Evolutionary conservation across 345 rosid genomes (phyloP), one percentile per base, ranked within the genome.

Genomic region (Gossypium australe): DNA sequence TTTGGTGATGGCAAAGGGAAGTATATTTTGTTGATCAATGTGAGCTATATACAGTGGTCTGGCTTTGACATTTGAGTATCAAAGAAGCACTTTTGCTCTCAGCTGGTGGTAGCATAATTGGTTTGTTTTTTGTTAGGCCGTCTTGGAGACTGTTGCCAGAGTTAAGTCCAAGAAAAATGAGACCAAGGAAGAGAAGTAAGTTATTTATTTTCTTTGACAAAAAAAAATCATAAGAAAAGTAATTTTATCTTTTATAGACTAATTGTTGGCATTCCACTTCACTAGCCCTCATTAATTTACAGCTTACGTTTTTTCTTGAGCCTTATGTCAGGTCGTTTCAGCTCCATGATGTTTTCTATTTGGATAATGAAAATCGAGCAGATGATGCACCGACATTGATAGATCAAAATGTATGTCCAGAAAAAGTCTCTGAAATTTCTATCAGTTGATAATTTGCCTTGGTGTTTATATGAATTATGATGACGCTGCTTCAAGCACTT

Each of bases 301-400:
- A 74, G 67, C 80, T 83, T 68, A 83, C 57, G 29, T 71, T 58
- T 75, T 52, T 53, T 80, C 67, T 48, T 72, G 80, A 75, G 34
- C 78, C 76, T 75, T 38, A 52, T 80, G 47, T 66, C 77, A 94
- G 97, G 91, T 82, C 92, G 5, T 92, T 94, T 85, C 87, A 91
- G 79, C 80, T 93, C 73, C 97, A 94, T 74, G 74, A 87, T 65
- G 97, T 94, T 76, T 92, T 94, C 79, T 85, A 89, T 79, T 75
- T 94, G 89, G 98, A 92, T 82, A 87, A 86, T 74, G 97, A 94
- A 72, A 92, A 94, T 81, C 87, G 89, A 61, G 87, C 78, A 0
- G 97, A 92, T 82, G 98, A 94, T 78, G 92, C 91, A 67, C 94
- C 97, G 44, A 92, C 92, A 52, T 84, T 94, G 72, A 94, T 94